These are phyloP conservation scores for Funneliformis caledonium DNA, from an alignment of 371 early-diverging fungal species.

Conservation along the genomic window DNA sequence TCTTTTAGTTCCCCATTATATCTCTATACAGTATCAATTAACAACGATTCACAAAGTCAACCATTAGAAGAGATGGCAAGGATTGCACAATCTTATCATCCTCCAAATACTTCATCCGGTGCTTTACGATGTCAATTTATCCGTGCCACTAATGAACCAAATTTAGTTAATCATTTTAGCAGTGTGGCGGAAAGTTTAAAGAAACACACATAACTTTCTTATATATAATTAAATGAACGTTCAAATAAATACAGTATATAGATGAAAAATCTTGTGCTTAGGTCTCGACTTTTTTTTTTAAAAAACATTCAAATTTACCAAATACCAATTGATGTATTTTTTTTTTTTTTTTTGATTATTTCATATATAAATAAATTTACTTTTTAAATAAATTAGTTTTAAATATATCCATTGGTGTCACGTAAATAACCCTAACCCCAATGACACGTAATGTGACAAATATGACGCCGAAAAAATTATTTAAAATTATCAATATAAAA, in stretches of 20 bases:
- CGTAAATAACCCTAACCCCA: too few relatives aligned
- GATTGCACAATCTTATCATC: slow-evolving; percentile 28
- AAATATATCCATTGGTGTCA: too few relatives aligned
- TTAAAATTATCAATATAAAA: too few relatives aligned
- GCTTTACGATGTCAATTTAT: slow-evolving; percentile 16
- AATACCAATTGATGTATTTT: neutral
- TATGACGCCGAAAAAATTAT: too few relatives aligned
- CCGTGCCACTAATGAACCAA: neutral
- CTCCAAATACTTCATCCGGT: neutral
- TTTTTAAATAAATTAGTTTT: too few relatives aligned
- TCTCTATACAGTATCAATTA: slow-evolving; percentile 17
- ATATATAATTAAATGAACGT: neutral
- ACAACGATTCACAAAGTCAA: neutral
- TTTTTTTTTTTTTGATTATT: neutral
- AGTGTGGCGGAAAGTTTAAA: slow-evolving; percentile 29
- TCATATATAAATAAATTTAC: too few relatives aligned
- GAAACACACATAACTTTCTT: slow-evolving; percentile 15
- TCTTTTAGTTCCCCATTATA: slow-evolving; percentile 15
- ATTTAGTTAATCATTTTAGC: slow-evolving; percentile 12
- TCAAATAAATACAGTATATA: too few relatives aligned
- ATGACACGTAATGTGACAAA: too few relatives aligned
- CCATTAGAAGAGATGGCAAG: slow-evolving; percentile 25
- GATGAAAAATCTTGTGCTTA: neutral
- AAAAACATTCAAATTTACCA: neutral
- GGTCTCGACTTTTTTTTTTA: neutral